phyloP scores from a whole-genome alignment of 768 basidiomycete species.

The Pleurotus pulmonarius region DNA sequence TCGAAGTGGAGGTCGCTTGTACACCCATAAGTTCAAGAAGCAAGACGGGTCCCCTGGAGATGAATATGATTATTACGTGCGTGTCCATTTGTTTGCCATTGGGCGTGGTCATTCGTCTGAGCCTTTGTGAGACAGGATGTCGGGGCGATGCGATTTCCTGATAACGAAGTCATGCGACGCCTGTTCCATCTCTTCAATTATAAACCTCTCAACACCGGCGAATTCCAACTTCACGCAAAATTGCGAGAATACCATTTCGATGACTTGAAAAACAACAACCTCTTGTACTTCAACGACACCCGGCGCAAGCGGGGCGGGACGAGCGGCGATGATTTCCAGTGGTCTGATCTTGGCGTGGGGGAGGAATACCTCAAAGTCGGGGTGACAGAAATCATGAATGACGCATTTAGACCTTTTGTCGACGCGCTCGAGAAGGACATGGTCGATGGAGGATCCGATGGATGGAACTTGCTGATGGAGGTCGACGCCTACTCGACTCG shows the following conservation, averaged over 20 bases:
- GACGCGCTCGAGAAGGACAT: conserved; percentile 20
- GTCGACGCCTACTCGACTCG: conserved; percentile 26
- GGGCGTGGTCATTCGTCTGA: too few species aligned
- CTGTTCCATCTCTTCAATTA: conserved; percentile 26
- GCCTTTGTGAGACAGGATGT: conserved; percentile 21
- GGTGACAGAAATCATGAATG: conserved; percentile 9
- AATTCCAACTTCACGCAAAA: conserved; percentile 13
- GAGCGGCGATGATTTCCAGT: conserved; percentile 9
- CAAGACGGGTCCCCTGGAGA: conserved; percentile 10
- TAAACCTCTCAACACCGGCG: conserved; percentile 16
- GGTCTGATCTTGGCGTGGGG: neutral
- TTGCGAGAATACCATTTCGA: conserved; percentile 17
- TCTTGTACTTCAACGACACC: conserved; percentile 20
- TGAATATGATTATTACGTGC: conserved; percentile 32
- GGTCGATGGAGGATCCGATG: conserved; percentile 9
- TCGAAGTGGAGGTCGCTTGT: conserved; percentile 40
- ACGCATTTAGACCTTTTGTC: conserved; percentile 19
- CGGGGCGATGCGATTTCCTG: conserved; percentile 39
- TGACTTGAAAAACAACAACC: conserved; percentile 13
- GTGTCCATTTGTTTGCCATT: conserved; percentile 2
- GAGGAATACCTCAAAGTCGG: conserved; percentile 6
- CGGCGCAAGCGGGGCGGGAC: conserved; percentile 3
- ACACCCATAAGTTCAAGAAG: conserved; percentile 34
- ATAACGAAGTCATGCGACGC: conserved; percentile 25
- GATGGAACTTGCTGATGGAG: conserved; percentile 21